Evolutionary conservation across 1,284 basidiomycete genomes (phyloP).

Genomic region (Singerocomus inundabilis): DNA sequence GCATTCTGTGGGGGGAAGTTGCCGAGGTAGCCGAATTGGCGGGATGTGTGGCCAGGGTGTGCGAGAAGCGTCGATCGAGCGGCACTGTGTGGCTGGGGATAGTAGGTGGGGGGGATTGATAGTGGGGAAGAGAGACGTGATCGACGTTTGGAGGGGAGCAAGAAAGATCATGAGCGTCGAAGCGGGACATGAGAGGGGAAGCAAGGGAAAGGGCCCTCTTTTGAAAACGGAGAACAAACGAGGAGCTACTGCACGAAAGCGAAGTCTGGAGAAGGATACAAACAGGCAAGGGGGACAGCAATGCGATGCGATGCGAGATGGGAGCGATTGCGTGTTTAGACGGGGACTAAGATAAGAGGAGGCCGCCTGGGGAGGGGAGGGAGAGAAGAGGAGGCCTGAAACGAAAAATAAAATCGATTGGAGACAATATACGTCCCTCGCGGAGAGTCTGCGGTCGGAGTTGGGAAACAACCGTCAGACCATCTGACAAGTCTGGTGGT

Average conservation of each 20-base stretch:
- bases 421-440: slow-evolving; percentile 32
- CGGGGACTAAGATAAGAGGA: slow-evolving; percentile 33
- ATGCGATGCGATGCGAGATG: slow-evolving; percentile 35
- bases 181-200: slow-evolving; percentile 36
- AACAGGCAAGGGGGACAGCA: slow-evolving; percentile 32
- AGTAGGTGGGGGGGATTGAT: slow-evolving; percentile 16
- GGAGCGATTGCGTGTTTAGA: slow-evolving; percentile 29
- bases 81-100: slow-evolving; percentile 7
- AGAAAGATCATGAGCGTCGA: slow-evolving; percentile 46
- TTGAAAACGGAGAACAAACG: slow-evolving; percentile 27
- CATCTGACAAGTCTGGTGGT: slow-evolving; percentile 20
- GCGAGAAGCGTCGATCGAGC: slow-evolving; percentile 27
- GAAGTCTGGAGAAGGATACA: slow-evolving; percentile 22
- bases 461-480: slow-evolving; percentile 30
- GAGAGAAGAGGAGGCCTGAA: too few species aligned
- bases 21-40: slow-evolving; percentile 26
- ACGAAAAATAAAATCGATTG: slow-evolving; percentile 31
- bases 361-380: slow-evolving; percentile 6
- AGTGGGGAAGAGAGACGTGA: slow-evolving; percentile 13
- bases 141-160: slow-evolving; percentile 22
- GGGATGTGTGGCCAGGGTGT: slow-evolving; percentile 13
- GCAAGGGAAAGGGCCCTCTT: slow-evolving; percentile 3
- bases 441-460: slow-evolving; percentile 36
- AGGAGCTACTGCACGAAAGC: slow-evolving; percentile 37
- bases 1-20: slow-evolving; percentile 36